phyloP scores from a whole-genome alignment of 805 yeast genomes.

The Alloascoidea hylecoeti region DNA sequence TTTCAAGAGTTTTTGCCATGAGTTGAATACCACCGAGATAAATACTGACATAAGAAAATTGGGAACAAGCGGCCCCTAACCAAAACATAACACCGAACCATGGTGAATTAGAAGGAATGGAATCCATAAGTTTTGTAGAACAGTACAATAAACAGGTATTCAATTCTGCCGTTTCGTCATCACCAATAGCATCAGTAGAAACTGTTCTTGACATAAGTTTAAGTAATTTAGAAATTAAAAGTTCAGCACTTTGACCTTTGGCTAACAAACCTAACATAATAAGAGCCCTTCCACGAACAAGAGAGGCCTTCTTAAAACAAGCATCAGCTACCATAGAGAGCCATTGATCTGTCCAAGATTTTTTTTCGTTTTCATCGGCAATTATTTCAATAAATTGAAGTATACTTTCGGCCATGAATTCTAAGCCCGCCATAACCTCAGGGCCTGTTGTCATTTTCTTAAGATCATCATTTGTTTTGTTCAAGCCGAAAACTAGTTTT shows the following conservation, averaged over 20 bases:
- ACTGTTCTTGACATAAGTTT: slow-evolving; percentile 7
- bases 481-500: slow-evolving; percentile 55
- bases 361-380: slow-evolving; percentile 29
- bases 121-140: slow-evolving; percentile 31
- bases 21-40: not conserved
- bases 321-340: slow-evolving; percentile 47
- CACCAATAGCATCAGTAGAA: slow-evolving; percentile 6
- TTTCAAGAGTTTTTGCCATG: not conserved
- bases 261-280: slow-evolving; percentile 59
- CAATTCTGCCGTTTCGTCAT: slow-evolving; percentile 19
- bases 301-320: slow-evolving; percentile 19
- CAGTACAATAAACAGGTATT: slow-evolving; percentile 27
- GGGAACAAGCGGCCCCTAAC: slow-evolving; percentile 15
- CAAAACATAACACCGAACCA: slow-evolving; percentile 36
- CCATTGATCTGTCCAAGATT: slow-evolving; percentile 54
- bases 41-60: not conserved
- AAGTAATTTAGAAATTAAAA: slow-evolving; percentile 24
- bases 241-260: slow-evolving; percentile 46
- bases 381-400: slow-evolving; percentile 15
- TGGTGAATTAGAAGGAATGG: slow-evolving; percentile 28
- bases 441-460: slow-evolving; percentile 23
- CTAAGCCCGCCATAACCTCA: not conserved
- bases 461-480: slow-evolving; percentile 34
- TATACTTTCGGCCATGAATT: not conserved
- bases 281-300: slow-evolving; percentile 54